A percentile compares a stretch with the other conserved stretches of the same genome.
Evolutionary conservation across 768 basidiomycete genomes (phyloP).

Genomic region (Boletus barrowsii): DNA sequence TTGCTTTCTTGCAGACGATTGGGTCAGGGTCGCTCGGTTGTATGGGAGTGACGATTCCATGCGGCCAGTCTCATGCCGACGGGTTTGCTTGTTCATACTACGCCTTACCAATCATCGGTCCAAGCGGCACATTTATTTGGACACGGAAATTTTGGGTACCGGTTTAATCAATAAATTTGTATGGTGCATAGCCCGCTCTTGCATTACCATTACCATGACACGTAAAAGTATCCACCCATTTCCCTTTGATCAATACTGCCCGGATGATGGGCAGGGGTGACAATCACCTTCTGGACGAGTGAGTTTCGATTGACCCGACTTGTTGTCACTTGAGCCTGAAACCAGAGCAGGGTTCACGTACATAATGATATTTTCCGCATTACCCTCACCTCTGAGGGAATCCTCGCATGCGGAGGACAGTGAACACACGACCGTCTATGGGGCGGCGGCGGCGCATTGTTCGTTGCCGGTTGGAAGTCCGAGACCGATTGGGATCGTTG

Average conservation of each 20-base stretch:
- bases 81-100: background rate
- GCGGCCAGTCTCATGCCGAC: background rate
- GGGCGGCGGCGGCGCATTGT: conserved; percentile 1
- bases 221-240: conserved; percentile 21
- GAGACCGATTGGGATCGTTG: conserved; percentile 8
- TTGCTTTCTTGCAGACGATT: background rate
- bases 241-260: background rate
- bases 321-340: background rate
- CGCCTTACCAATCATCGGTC: conserved; percentile 1
- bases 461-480: background rate
- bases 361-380: background rate
- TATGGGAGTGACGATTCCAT: background rate
- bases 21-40: background rate
- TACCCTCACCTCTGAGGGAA: background rate
- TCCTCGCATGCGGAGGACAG: background rate
- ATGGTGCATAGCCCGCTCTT: conserved; percentile 9
- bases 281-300: background rate
- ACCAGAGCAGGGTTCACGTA: background rate
- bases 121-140: background rate
- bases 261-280: background rate
- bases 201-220: conserved; percentile 4
- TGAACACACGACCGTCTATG: background rate
- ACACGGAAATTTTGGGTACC: conserved; percentile 2
- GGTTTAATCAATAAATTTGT: conserved; percentile 6
- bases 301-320: background rate